These are phyloP conservation scores for Paracorniculantispora psalliotae DNA, from an alignment of 2,329 filamentous ascomycete species.

Conservation along the genomic window DNA sequence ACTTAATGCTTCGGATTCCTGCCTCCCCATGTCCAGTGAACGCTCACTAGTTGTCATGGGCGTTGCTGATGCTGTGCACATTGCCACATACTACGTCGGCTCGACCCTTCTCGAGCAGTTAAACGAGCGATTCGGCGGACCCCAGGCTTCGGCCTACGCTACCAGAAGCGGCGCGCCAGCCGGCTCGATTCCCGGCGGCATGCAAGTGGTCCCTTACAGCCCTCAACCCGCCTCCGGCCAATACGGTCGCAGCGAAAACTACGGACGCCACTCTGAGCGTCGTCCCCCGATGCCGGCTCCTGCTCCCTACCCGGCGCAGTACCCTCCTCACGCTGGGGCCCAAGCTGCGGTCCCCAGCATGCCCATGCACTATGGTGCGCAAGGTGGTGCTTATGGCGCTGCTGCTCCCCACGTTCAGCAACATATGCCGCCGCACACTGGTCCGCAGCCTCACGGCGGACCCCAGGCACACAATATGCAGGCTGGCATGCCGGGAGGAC, in stretches of 20 bases:
- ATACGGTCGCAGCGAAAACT: conserved; percentile 87
- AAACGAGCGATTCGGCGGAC: conserved; percentile 92
- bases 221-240: conserved; percentile 90
- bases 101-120: conserved; percentile 97
- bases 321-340: conserved; percentile 56
- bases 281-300: conserved; percentile 69
- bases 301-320: conserved; percentile 66
- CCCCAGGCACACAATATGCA: conserved; percentile 70
- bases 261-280: conserved; percentile 66
- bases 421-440: conserved; percentile 57
- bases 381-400: conserved; percentile 73
- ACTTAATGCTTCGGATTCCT: conserved; percentile 92
- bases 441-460: conserved; percentile 53
- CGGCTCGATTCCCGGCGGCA: conserved; percentile 89
- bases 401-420: conserved; percentile 72
- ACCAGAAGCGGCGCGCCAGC: conserved; percentile 90
- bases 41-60: conserved; percentile 97
- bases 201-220: conserved; percentile 98
- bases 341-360: conserved; percentile 55
- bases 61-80: conserved; percentile 96
- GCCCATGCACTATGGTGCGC: conserved; percentile 74
- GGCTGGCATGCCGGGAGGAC: conserved; percentile 52
- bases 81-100: conserved; percentile 97
- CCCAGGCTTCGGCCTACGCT: conserved; percentile 94
- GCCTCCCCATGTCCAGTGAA: conserved; percentile 90